Percentiles rank a stretch among this genome's conserved stretches.
Conservation (phyloP, 1,284 basidiomycete species). For the Trichosporon sp. region DNA sequence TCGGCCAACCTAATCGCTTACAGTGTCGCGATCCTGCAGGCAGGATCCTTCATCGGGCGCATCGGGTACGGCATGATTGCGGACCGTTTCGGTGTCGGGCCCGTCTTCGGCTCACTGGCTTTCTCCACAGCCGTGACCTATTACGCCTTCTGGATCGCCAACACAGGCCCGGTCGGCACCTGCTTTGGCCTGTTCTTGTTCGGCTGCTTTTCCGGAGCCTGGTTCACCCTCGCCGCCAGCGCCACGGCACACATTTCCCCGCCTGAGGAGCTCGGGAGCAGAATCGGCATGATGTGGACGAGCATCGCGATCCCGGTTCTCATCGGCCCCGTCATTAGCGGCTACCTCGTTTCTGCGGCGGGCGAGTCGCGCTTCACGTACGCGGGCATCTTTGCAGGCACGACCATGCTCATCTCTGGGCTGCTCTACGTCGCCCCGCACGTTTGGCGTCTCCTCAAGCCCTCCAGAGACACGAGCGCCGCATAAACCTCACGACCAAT, state of each 20-base stretch:
- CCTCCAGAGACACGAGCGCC: background rate
- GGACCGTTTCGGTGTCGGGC: constrained; percentile 25
- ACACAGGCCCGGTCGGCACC: constrained; percentile 19
- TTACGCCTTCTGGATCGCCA: constrained; percentile 28
- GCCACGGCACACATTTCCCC: constrained; percentile 16
- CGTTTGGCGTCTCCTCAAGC: constrained; percentile 10
- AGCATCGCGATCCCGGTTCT: constrained; percentile 32
- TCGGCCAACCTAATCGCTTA: constrained; percentile 17
- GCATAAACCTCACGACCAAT: background rate
- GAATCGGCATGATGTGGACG: constrained; percentile 46
- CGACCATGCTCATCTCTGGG: constrained; percentile 29
- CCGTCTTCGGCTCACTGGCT: constrained; percentile 19
- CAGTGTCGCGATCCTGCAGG: constrained; percentile 26
- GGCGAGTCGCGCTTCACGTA: constrained; percentile 28
- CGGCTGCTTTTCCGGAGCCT: constrained; percentile 38
- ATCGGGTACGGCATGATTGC: constrained; percentile 24
- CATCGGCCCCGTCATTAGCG: constrained; percentile 10
- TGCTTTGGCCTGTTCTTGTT: constrained; percentile 39
- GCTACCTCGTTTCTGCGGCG: constrained; percentile 19
- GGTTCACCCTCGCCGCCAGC: constrained; percentile 41
- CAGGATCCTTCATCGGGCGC: constrained; percentile 28
- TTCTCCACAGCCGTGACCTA: constrained; percentile 18
- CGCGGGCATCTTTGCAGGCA: constrained; percentile 36
- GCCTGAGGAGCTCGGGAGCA: constrained; percentile 30
- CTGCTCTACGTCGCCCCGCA: constrained; percentile 28